Conservation (phyloP, 2,329 filamentous ascomycete species). For the Colletotrichum lupini region DNA sequence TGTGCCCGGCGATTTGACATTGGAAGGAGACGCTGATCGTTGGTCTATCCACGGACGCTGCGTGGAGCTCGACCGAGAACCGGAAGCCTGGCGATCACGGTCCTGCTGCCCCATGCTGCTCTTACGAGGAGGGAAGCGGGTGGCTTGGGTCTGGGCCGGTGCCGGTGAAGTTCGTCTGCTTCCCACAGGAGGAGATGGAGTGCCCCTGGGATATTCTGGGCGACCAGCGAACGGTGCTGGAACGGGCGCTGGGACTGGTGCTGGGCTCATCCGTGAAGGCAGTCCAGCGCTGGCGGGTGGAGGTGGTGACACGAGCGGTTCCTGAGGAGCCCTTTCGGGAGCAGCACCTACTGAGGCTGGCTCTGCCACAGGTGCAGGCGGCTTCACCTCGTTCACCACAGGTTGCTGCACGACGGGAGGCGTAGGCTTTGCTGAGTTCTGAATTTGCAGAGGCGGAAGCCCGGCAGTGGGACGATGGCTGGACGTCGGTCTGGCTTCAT, state of each 20-base stretch:
- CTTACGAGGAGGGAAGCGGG: constrained; percentile 69
- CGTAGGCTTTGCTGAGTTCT: constrained; percentile 39
- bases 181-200: constrained; percentile 22
- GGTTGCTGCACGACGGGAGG: not conserved
- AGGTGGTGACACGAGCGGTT: constrained; percentile 37
- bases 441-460: constrained; percentile 45
- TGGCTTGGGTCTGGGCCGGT: constrained; percentile 41
- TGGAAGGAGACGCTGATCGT: constrained; percentile 53
- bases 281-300: constrained; percentile 32
- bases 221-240: constrained; percentile 19
- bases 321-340: constrained; percentile 34
- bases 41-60: constrained; percentile 48
- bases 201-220: constrained; percentile 17
- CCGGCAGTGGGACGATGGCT: constrained; percentile 41
- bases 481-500: constrained; percentile 34
- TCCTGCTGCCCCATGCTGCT: constrained; percentile 67
- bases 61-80: constrained; percentile 44
- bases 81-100: constrained; percentile 39
- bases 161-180: constrained; percentile 16
- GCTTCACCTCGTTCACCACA: constrained; percentile 24
- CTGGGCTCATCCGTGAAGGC: not conserved
- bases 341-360: constrained; percentile 26
- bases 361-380: constrained; percentile 2
- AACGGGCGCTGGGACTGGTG: not conserved
- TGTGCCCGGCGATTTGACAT: constrained; percentile 45